phyloP scores from a whole-genome alignment of 163 green algal species.

The Volvox carteri region DNA sequence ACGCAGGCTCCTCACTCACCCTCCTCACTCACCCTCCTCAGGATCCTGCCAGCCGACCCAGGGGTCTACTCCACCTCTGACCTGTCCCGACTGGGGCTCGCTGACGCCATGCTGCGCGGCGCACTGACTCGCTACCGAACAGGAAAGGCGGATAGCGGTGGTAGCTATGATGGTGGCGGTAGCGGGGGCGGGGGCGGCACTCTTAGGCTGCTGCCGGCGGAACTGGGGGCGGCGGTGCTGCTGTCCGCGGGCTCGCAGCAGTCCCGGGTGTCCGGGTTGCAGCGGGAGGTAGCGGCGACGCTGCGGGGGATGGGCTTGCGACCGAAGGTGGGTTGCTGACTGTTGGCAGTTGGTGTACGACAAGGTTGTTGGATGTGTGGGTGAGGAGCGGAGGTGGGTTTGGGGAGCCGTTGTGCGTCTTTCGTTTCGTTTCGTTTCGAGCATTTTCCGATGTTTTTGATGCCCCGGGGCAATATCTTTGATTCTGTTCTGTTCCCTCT shows the following conservation, averaged over 20 bases:
- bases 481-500: no score
- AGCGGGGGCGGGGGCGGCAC: no score
- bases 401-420: no score
- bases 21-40: no score
- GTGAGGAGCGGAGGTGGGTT: no score
- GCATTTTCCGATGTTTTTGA: no score
- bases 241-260: neutral
- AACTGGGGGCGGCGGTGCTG: neutral
- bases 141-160: no score
- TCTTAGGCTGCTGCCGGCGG: slow-evolving; percentile 11
- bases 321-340: neutral
- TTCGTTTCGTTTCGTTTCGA: no score
- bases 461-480: no score
- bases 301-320: slow-evolving; percentile 27
- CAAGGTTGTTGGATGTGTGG: no score
- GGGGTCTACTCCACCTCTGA: neutral
- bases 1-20: no score
- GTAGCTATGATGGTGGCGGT: no score
- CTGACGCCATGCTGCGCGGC: slow-evolving; percentile 7
- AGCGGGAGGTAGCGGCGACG: slow-evolving; percentile 5
- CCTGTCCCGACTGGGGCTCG: slow-evolving; percentile 31
- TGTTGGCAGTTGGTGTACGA: neutral
- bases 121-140: neutral
- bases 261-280: slow-evolving; percentile 18
- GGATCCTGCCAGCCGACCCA: slow-evolving; percentile 31